These are phyloP conservation scores for Colletotrichum sp. DNA, from an alignment of 2,329 filamentous ascomycete species.

Conservation along the genomic window DNA sequence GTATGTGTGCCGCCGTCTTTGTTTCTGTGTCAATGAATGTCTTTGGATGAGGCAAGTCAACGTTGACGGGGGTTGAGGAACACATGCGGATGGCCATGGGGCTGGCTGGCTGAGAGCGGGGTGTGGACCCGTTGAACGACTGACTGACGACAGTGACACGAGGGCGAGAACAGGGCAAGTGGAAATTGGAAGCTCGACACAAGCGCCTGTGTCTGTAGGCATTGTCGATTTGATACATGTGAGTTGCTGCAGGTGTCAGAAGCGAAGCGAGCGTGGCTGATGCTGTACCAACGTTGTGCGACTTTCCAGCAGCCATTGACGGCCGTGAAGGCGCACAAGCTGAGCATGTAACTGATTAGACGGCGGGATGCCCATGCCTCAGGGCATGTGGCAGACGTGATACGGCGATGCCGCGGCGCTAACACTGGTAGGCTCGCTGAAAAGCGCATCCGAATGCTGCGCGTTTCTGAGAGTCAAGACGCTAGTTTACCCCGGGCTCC, in stretches of 20 bases:
- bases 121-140: not conserved
- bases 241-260: constrained; percentile 11
- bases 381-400: not conserved
- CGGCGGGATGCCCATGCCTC: not conserved
- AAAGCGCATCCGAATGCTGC: not conserved
- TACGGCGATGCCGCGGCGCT: not conserved
- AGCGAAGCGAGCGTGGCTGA: constrained; percentile 9
- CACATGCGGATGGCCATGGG: constrained; percentile 4
- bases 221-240: not conserved
- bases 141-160: not conserved
- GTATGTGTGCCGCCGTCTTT: not conserved
- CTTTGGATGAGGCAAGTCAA: not conserved
- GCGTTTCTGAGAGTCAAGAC: not conserved
- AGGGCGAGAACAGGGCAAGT: not conserved
- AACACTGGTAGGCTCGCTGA: not conserved
- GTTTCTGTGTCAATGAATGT: not conserved
- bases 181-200: not conserved
- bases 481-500: not conserved
- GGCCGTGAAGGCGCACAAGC: not conserved
- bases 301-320: not conserved
- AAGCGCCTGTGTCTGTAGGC: not conserved
- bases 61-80: not conserved
- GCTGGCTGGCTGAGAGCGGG: not conserved
- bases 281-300: not conserved
- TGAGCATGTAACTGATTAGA: not conserved